Conservation (phyloP, 2,329 filamentous ascomycete species). For the Diplodia corticola region DNA sequence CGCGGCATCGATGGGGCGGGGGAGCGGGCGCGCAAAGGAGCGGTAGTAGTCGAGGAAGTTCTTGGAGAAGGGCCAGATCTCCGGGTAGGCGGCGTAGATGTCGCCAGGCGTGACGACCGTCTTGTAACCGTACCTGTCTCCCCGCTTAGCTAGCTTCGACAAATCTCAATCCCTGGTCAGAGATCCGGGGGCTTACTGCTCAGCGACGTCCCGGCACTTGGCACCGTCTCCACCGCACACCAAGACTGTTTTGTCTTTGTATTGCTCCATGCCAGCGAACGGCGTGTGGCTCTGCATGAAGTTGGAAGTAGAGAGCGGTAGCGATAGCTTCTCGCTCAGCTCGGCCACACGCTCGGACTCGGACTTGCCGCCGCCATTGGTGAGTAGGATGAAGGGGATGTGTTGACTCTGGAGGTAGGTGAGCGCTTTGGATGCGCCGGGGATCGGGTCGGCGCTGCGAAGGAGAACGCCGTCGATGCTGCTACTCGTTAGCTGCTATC, state of each 20-base stretch:
- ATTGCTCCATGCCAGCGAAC: slow-evolving; percentile 65
- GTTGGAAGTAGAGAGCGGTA: slow-evolving; percentile 65
- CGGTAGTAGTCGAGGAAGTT: slow-evolving; percentile 64
- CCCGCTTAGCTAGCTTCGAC: neutral
- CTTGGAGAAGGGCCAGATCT: slow-evolving; percentile 76
- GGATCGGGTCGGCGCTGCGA: slow-evolving; percentile 75
- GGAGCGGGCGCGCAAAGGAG: slow-evolving; percentile 58
- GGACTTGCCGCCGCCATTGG: slow-evolving; percentile 88
- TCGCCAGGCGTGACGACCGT: slow-evolving; percentile 85
- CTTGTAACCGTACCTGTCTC: slow-evolving; percentile 67
- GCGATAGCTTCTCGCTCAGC: slow-evolving; percentile 64
- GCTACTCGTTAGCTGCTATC: slow-evolving; percentile 26
- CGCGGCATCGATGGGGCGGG: slow-evolving; percentile 47
- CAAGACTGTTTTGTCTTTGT: slow-evolving; percentile 54
- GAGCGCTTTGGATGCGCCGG: slow-evolving; percentile 74
- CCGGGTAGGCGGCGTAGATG: slow-evolving; percentile 70
- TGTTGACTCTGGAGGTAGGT: slow-evolving; percentile 69
- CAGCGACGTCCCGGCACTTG: slow-evolving; percentile 70
- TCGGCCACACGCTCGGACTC: slow-evolving; percentile 73
- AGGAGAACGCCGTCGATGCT: slow-evolving; percentile 95
- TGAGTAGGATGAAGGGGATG: slow-evolving; percentile 91
- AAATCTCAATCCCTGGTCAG: neutral
- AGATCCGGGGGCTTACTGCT: slow-evolving; percentile 47
- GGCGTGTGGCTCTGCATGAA: slow-evolving; percentile 93
- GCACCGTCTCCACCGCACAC: slow-evolving; percentile 51